Evolutionary conservation across 1,284 basidiomycete species (phyloP).

Genomic region (Volvariella volvacea): DNA sequence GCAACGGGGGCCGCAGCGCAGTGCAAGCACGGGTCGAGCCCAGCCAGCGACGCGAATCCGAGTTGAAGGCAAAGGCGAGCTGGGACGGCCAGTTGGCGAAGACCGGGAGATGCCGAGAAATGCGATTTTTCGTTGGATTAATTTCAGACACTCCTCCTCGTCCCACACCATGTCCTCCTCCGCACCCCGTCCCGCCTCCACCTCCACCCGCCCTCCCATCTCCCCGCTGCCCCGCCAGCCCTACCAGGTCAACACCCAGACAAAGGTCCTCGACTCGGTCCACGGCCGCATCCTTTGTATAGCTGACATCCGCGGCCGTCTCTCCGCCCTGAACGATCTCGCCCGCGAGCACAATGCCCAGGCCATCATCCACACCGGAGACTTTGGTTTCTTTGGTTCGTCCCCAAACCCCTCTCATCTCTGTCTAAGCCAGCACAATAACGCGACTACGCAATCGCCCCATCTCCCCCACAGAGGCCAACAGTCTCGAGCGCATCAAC

Average conservation of each 20-base stretch:
- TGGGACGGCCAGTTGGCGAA: too few relatives aligned
- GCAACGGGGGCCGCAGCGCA: constrained; percentile 7
- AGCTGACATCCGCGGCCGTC: constrained; percentile 89
- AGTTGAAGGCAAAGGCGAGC: too few relatives aligned
- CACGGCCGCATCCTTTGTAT: constrained; percentile 91
- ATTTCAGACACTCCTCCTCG: constrained; percentile 4
- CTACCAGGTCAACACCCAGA: constrained; percentile 65
- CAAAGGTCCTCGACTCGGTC: constrained; percentile 65
- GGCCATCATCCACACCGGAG: constrained; percentile 96
- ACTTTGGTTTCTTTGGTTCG: constrained; percentile 97
- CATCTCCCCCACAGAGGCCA: constrained; percentile 45
- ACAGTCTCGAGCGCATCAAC: constrained; percentile 84
- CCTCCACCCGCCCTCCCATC: constrained; percentile 46
- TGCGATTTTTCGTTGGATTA: too few relatives aligned
- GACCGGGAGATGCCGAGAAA: background rate
- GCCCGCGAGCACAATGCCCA: constrained; percentile 86
- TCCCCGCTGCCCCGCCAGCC: constrained; percentile 48
- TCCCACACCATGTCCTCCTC: constrained; percentile 14
- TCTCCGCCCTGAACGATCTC: constrained; percentile 86
- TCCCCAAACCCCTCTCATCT: constrained; percentile 10
- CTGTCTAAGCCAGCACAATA: constrained; percentile 12
- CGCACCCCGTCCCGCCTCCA: constrained; percentile 50
- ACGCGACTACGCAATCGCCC: too few relatives aligned
- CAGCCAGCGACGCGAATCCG: too few relatives aligned
- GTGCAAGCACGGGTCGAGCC: background rate